A percentile compares a stretch with the other conserved stretches of the same genome.
phyloP scores from a whole-genome alignment of 2,329 filamentous ascomycete genomes.

The Dryadomyces quercus-mongolicae region DNA sequence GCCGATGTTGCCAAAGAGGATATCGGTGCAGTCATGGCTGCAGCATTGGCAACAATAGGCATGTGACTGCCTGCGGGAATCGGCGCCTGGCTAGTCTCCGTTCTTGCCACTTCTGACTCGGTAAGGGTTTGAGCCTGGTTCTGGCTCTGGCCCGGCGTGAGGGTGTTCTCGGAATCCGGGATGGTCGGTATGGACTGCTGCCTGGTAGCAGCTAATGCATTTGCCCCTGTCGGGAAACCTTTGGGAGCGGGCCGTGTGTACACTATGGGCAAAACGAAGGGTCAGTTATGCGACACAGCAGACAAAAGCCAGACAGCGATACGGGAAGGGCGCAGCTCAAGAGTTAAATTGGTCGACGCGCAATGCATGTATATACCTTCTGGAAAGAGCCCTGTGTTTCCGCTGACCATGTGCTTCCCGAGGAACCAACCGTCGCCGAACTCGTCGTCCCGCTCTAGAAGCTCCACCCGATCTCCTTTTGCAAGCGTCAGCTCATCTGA shows the following conservation, averaged over 20 bases:
- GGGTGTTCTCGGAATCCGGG: not conserved
- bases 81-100: not conserved
- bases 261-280: conserved; percentile 26
- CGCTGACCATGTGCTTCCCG: conserved; percentile 60
- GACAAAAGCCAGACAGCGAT: not conserved
- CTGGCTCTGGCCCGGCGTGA: conserved; percentile 12
- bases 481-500: conserved; percentile 82
- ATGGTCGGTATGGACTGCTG: conserved; percentile 4
- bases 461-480: conserved; percentile 73
- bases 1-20: not conserved
- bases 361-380: conserved; percentile 48
- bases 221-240: conserved; percentile 16
- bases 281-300: not conserved
- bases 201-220: conserved; percentile 11
- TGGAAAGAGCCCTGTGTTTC: conserved; percentile 67
- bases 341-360: not conserved
- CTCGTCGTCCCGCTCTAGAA: conserved; percentile 77
- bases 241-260: conserved; percentile 50
- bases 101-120: not conserved
- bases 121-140: not conserved
- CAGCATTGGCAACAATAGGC: not conserved
- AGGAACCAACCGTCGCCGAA: conserved; percentile 84
- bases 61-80: not conserved
- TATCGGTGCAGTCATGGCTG: not conserved
- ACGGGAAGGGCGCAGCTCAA: not conserved